Base-by-base conservation (phyloP, 768 basidiomycete species). In the Cystoderma amianthinum region DNA sequence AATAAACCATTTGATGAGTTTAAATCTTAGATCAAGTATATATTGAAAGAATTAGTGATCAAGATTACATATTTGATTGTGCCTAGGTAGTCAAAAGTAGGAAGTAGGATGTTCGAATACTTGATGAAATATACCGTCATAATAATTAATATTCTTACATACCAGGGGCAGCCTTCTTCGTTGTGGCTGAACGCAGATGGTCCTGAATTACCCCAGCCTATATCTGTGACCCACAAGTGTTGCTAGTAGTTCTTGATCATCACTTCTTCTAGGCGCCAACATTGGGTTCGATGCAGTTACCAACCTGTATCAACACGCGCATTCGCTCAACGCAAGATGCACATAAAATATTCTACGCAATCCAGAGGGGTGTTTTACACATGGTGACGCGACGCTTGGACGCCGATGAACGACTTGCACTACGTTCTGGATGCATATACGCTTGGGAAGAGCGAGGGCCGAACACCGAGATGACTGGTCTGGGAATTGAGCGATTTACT, bases 401-500 rank as follows among this genome's bases (percentile, higher is more conserved):
- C 50, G 77, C 83, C 33, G 82, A 85, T 51, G 87, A 90, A 54
- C 76, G 82, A 35, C 64, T 69, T 13, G 76, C 77, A 2, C 61
- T 83, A 42, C 54, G 60, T 18, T 66, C 73, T 12, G 76, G 76
- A 12, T 76, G 74, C 44, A 64, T 70, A 55, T 85, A 71, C 60
- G 74, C 67, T 49, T 81, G 85, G 86, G 86, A 87, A 62, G 85
- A 87, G 54, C 69, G 85, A 36, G 76, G 77, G 17, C 80, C 84
- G 12, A 77, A 80, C 49, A 74, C 75, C 17, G 86, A 86, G 58
- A 76, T 85, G 11, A 84, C 82, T 2, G 85, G 85, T 11, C 69
- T 86, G 22, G 83, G 85, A 21, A 90, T 90, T 54, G 88, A 90
- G 54, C 74, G 87, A 20, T 90, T 87, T 61, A 90, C 87, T 3